A percentile compares a stretch with the other conserved stretches of the same genome.
These are phyloP conservation scores for Voacanga thouarsii DNA, from an alignment of 257 asterid genomes.

Conservation along the genomic window DNA sequence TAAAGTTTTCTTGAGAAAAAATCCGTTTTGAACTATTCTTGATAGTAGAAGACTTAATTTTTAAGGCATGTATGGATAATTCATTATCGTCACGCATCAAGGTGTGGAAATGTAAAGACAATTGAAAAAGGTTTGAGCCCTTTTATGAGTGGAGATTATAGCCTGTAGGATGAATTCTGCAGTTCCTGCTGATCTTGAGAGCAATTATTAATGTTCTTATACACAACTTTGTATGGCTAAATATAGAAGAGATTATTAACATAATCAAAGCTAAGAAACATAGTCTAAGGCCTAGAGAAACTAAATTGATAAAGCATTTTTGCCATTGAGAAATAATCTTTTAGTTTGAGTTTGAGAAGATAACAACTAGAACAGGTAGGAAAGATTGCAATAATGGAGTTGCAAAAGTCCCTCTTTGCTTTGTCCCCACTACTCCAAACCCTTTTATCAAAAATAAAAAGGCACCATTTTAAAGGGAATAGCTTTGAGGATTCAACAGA, in stretches of 20 bases:
- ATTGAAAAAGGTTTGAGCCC: neutral
- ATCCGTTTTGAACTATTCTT: neutral
- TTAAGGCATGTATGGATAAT: neutral
- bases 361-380: constrained; percentile 42
- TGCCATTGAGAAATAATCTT: constrained; percentile 15
- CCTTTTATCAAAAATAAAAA: constrained; percentile 29
- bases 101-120: neutral
- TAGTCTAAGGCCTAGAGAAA: constrained; percentile 15
- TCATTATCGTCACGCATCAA: neutral
- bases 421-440: constrained; percentile 59
- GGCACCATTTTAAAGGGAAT: constrained; percentile 45
- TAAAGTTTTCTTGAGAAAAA: no score
- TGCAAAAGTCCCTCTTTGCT: constrained; percentile 37
- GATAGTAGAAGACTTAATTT: neutral
- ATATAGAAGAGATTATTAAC: constrained; percentile 9
- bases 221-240: constrained; percentile 31
- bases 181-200: neutral
- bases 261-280: constrained; percentile 11
- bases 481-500: constrained; percentile 44
- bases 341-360: constrained; percentile 35
- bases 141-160: constrained; percentile 14
- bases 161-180: neutral
- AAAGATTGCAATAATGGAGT: constrained; percentile 57
- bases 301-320: constrained; percentile 17
- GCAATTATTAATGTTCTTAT: neutral